Evolutionary conservation across 75 land plant genomes (phyloP), one percentile per base, ranked within the genome.

Genomic region (Larix kaempferi): DNA sequence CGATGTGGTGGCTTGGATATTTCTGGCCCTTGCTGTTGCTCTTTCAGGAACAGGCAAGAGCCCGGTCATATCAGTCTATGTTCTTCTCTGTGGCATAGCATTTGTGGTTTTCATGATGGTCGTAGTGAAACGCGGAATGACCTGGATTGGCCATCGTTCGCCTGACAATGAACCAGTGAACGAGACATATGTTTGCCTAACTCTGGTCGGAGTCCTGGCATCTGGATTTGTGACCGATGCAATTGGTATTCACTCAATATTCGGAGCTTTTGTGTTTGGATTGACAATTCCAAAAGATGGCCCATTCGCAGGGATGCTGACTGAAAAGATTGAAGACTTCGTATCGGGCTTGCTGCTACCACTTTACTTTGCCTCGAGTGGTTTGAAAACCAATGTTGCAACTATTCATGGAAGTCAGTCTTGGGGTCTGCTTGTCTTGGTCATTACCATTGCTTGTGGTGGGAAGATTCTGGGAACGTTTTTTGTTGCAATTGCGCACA

Each of bases 1-100:
- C 57, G 92, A 90, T 66, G 82, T 89, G 25, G 92, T 80, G 27
- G 92, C 92, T 4, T 90, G 92, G 92, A 74, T 90, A 22, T 80
- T 86, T 3, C 77, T 90, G 14, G 92, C 91, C 22, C 85, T 89
- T n/a, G 92, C 91, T 17, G 86, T 90, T 23, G 91, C 91, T 25
- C 80, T 90, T 59, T 88, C 91, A 59, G 86, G 86, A 0, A 19
- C 64, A 41, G 76, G 80, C 39, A 66, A 75, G 83, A 89, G 22
- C 82, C 92, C 69, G 52, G 56, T 55, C 13, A 77, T 75, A 84
- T 78, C 77, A 56, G 86, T 57, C 37, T 73, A 84, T 86, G 82
- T 78, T 79, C 82, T 79, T 76, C 86, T 82, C 23, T 88, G 89
- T 71, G 91, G 91, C 1, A 35, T 86, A 19, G 91, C 82, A 3